Percentiles rank a stretch among this genome's conserved stretches.
These are phyloP conservation scores for Mycena kentingensis DNA, from an alignment of 768 basidiomycete species.

Conservation along the genomic window DNA sequence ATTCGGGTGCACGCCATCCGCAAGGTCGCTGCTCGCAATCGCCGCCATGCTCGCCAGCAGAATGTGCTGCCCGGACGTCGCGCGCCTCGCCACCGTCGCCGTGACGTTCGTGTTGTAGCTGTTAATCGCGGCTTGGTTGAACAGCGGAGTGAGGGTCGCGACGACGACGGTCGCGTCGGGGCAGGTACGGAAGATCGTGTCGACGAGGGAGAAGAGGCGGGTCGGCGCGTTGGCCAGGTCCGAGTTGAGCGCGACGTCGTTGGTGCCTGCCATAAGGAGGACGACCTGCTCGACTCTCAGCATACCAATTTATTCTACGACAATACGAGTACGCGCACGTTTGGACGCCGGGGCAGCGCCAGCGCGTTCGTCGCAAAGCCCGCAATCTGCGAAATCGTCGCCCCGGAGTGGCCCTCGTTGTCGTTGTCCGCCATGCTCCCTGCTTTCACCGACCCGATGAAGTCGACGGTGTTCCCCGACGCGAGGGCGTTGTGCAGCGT, in stretches of 20 bases:
- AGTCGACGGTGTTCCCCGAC: slow-evolving; percentile 4
- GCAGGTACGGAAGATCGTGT: slow-evolving; percentile 60
- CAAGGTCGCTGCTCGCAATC: too few species aligned
- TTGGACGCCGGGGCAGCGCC: slow-evolving; percentile 3
- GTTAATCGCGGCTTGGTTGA: too few species aligned
- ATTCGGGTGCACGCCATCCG: too few species aligned
- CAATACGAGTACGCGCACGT: too few species aligned
- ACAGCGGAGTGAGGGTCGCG: background rate
- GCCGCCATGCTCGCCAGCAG: too few species aligned
- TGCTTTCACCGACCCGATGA: slow-evolving; percentile 8
- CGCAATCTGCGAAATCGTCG: slow-evolving; percentile 4
- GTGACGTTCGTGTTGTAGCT: too few species aligned
- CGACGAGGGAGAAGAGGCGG: slow-evolving; percentile 63
- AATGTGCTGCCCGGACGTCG: too few species aligned
- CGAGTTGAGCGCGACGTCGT: slow-evolving; percentile 10
- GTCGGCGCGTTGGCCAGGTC: slow-evolving; percentile 40
- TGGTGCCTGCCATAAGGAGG: slow-evolving; percentile 11
- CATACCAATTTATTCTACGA: too few species aligned
- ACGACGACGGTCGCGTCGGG: slow-evolving; percentile 3
- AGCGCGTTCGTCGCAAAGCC: background rate
- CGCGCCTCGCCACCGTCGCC: too few species aligned
- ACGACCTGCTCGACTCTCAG: too few species aligned
- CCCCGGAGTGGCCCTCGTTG: slow-evolving; percentile 16
- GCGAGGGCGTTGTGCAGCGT: slow-evolving; percentile 8
- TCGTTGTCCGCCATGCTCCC: slow-evolving; percentile 12